Evolutionary conservation across 139 green algal genomes (phyloP).

Genomic region (Micractinium conductrix): DNA sequence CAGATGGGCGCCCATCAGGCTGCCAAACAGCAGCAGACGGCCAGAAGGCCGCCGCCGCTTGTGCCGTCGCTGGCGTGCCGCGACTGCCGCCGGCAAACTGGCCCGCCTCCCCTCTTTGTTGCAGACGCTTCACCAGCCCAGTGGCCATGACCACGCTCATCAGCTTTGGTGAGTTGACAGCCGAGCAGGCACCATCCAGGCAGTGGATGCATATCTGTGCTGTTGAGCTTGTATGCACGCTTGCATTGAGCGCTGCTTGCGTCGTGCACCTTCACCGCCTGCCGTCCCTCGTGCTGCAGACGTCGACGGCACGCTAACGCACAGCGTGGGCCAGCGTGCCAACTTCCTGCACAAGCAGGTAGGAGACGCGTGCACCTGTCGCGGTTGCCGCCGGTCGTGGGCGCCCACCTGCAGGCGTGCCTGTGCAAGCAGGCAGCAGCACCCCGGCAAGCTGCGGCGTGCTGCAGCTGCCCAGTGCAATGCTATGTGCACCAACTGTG

Average conservation of each 20-base stretch:
- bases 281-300: conserved; percentile 34
- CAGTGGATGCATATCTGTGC: background rate
- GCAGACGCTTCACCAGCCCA: no score
- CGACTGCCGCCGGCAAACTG: no score
- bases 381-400: no score
- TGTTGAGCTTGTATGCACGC: background rate
- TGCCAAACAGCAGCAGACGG: background rate
- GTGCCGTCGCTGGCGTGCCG: background rate
- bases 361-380: background rate
- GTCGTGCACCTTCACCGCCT: background rate
- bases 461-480: no score
- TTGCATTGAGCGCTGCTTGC: background rate
- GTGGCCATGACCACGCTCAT: conserved; percentile 13
- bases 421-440: no score
- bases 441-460: no score
- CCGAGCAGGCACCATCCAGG: background rate
- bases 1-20: no score
- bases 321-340: conserved; percentile 48
- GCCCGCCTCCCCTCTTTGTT: no score
- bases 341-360: conserved; percentile 75
- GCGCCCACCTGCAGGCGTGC: no score
- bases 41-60: background rate
- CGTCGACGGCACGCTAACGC: conserved; percentile 75
- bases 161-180: conserved; percentile 6
- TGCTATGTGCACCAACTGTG: background rate